Evolutionary conservation across 1,139 yeast genomes (phyloP).

Genomic region (Geotrichum bryndzae): DNA sequence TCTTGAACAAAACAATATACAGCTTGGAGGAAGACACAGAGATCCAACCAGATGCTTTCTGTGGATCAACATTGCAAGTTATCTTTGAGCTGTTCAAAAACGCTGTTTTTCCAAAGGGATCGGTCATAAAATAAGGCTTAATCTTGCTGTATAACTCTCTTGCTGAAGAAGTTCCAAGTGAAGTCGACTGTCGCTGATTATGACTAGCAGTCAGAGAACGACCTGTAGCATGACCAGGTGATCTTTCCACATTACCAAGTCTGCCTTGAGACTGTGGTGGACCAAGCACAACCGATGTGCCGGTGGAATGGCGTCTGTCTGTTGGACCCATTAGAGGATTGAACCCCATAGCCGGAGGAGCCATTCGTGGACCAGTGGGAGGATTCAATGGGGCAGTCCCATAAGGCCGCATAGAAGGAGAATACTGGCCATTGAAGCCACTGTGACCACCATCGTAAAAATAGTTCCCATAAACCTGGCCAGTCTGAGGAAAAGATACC

Average conservation of each 20-base stretch:
- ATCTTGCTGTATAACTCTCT: not conserved
- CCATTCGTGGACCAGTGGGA: not conserved
- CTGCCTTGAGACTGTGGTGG: not conserved
- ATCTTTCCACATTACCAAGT: not conserved
- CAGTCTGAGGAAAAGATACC: not conserved
- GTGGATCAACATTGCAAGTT: not conserved
- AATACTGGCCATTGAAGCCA: not conserved
- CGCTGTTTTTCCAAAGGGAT: not conserved
- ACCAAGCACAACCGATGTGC: not conserved
- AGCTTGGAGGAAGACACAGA: conserved; percentile 27
- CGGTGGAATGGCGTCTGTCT: not conserved
- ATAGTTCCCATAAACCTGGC: not conserved
- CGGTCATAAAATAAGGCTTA: not conserved
- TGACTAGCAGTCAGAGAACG: not conserved
- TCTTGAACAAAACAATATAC: conserved; percentile 76
- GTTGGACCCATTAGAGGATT: not conserved
- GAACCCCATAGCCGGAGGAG: not conserved
- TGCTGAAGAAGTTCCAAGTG: not conserved
- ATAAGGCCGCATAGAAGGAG: not conserved
- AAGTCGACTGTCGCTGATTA: not conserved
- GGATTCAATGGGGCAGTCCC: not conserved
- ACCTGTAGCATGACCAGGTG: not conserved
- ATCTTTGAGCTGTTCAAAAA: not conserved
- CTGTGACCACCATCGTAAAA: not conserved
- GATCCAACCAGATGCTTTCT: not conserved